Conservation (phyloP, 345 rosid genomes). For the Camelina sativa region DNA sequence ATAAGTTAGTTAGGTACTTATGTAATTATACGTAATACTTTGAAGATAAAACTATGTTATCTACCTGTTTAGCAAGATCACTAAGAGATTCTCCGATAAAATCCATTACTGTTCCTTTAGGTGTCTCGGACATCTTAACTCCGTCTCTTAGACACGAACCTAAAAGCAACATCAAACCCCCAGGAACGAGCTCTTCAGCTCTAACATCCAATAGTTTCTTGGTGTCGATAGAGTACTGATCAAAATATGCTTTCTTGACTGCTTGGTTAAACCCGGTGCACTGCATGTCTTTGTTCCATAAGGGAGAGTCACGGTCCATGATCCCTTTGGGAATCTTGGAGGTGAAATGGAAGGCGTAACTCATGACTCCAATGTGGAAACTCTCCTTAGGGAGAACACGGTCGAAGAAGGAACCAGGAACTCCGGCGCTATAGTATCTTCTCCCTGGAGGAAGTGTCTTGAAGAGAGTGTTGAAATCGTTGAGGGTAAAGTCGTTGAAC, state of each 20-base stretch:
- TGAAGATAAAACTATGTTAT: not conserved
- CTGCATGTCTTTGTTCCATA: conserved; percentile 42
- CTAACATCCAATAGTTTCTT: not conserved
- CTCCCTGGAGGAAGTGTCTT: not conserved
- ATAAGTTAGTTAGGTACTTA: not conserved
- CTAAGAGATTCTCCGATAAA: conserved; percentile 32
- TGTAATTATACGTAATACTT: not conserved
- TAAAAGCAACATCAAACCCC: conserved; percentile 4
- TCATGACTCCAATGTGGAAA: conserved; percentile 1
- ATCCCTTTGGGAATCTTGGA: conserved; percentile 43
- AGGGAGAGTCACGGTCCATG: conserved; percentile 14
- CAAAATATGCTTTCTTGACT: conserved; percentile 44
- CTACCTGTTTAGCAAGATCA: conserved; percentile 44
- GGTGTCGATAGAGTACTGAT: conserved; percentile 33
- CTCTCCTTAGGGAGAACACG: conserved; percentile 4
- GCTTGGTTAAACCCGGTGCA: conserved; percentile 37
- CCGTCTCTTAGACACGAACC: conserved; percentile 31
- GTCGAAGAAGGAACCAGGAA: not conserved
- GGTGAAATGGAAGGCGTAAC: conserved; percentile 47
- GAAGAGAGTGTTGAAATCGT: conserved; percentile 10
- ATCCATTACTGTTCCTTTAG: conserved; percentile 27
- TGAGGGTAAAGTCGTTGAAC: not conserved
- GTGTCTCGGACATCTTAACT: conserved; percentile 28
- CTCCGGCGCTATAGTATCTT: not conserved
- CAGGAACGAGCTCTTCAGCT: not conserved